Conservation (phyloP, 2,329 filamentous ascomycete species). For the Diaporthe sp. region DNA sequence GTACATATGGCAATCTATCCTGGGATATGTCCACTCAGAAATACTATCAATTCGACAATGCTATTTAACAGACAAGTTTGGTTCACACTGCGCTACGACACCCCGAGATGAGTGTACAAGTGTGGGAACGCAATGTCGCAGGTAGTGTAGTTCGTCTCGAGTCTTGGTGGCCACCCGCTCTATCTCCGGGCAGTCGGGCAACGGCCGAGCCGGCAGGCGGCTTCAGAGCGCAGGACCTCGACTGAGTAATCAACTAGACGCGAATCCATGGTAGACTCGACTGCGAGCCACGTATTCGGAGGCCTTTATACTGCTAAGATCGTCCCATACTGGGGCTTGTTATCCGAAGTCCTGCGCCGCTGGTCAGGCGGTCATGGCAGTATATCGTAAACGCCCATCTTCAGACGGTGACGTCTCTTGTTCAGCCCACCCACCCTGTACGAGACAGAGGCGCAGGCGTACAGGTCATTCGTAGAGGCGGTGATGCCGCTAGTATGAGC, state of each 20-base stretch:
- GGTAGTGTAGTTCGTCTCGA: neutral
- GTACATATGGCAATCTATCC: neutral
- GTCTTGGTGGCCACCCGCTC: constrained; percentile 8
- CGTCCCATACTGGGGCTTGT: neutral
- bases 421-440: neutral
- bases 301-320: neutral
- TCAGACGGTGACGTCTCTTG: constrained; percentile 16
- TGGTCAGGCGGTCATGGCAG: neutral
- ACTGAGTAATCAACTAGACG: neutral
- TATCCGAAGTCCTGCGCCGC: constrained; percentile 4
- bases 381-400: constrained; percentile 10
- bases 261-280: neutral
- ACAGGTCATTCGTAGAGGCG: constrained; percentile 1
- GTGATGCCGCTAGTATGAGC: constrained; percentile 25
- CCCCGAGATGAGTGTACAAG: neutral
- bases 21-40: neutral
- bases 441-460: constrained; percentile 16
- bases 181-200: constrained; percentile 18
- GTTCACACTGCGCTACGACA: neutral
- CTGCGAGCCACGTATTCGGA: neutral
- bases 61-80: neutral
- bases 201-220: constrained; percentile 4
- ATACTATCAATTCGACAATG: neutral
- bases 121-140: constrained; percentile 14
- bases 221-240: neutral